These are phyloP conservation scores for Trebouxia gelatinosa DNA, from an alignment of 163 green algal genomes.

Conservation along the genomic window DNA sequence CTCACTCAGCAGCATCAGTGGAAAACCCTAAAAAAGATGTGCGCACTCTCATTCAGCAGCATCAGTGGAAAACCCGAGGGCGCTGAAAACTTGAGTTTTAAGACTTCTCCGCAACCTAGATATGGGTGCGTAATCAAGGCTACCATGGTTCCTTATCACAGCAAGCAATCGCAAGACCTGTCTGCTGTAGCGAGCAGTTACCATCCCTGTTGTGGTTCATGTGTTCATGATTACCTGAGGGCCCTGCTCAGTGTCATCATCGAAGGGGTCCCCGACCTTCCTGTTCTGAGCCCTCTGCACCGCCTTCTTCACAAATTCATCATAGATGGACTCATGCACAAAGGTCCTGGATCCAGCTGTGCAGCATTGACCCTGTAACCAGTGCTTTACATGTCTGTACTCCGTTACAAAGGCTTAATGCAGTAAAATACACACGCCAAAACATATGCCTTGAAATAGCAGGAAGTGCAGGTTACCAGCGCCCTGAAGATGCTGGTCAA, in stretches of 20 bases:
- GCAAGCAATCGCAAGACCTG: no score
- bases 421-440: no score
- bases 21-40: no score
- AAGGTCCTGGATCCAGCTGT: conserved; percentile 60
- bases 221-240: conserved; percentile 50
- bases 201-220: no score
- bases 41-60: no score
- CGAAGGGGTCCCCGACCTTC: conserved; percentile 74
- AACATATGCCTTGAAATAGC: neutral
- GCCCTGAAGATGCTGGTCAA: neutral
- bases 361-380: conserved; percentile 53
- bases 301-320: conserved; percentile 67
- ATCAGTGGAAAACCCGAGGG: no score
- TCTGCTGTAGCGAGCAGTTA: no score
- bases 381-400: neutral
- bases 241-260: conserved; percentile 60
- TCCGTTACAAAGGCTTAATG: neutral
- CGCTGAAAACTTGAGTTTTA: no score
- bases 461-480: neutral
- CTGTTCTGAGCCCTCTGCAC: conserved; percentile 44
- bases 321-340: conserved; percentile 69
- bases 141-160: no score
- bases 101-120: no score
- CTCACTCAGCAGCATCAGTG: no score
- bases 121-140: no score